These are phyloP conservation scores for Sarcodon sp. DNA, from an alignment of 768 basidiomycete genomes.

Conservation along the genomic window DNA sequence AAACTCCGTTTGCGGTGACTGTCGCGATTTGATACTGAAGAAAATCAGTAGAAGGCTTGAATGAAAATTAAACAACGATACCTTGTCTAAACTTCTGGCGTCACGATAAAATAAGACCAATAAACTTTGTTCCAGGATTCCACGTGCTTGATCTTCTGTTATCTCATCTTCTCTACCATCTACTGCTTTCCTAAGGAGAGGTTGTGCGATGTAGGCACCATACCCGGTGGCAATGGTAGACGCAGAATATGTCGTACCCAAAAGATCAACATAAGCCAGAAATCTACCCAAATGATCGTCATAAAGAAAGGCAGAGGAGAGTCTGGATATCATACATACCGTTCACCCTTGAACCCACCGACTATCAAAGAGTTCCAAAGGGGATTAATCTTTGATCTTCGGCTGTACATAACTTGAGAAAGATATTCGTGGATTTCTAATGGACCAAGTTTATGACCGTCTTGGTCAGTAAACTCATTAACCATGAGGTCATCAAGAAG, in stretches of 20 bases:
- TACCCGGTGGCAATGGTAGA: constrained; percentile 93
- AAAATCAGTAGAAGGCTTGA: background rate
- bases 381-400: constrained; percentile 83
- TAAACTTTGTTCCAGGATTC: constrained; percentile 78
- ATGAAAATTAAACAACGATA: constrained; percentile 18
- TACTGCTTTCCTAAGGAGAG: constrained; percentile 81
- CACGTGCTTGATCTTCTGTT: constrained; percentile 66
- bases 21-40: constrained; percentile 89
- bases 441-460: constrained; percentile 77
- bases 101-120: constrained; percentile 94
- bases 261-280: constrained; percentile 85
- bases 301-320: background rate
- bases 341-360: constrained; percentile 77
- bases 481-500: constrained; percentile 66
- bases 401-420: constrained; percentile 79
- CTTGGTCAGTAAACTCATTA: constrained; percentile 70
- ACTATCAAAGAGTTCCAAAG: constrained; percentile 93
- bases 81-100: constrained; percentile 92
- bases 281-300: constrained; percentile 38
- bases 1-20: constrained; percentile 63
- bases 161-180: constrained; percentile 68
- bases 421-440: constrained; percentile 90
- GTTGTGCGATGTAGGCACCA: constrained; percentile 87
- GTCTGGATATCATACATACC: constrained; percentile 27
- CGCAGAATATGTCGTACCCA: constrained; percentile 93